Evolutionary conservation across 306 rosid genomes (phyloP).

Genomic region (Begonia loranthoides): DNA sequence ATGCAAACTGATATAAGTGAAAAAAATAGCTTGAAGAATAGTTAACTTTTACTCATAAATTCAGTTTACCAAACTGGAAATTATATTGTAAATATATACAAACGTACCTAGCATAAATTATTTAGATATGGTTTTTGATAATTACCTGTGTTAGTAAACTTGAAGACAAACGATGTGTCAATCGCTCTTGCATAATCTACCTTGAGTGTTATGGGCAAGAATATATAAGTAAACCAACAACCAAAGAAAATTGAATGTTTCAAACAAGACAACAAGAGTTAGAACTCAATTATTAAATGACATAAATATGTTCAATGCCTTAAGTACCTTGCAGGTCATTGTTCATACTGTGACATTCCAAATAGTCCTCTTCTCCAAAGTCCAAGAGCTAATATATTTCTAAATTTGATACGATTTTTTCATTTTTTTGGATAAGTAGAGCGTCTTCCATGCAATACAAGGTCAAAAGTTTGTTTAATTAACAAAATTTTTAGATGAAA

Average conservation of each 20-base stretch:
- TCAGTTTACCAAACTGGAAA: too few relatives aligned
- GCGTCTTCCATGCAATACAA: background rate
- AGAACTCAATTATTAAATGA: background rate
- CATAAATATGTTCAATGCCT: background rate
- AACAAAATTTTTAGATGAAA: conserved; percentile 9
- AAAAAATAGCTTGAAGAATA: too few relatives aligned
- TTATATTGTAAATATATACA: too few relatives aligned
- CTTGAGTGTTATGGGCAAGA: conserved; percentile 46
- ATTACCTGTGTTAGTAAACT: conserved; percentile 27
- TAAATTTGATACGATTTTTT: conserved; percentile 18
- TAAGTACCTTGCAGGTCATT: conserved; percentile 63
- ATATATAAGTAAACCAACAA: conserved; percentile 10
- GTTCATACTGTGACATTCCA: conserved; percentile 78
- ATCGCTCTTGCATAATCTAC: conserved; percentile 59
- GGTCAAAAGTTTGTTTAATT: background rate
- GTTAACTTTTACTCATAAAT: too few relatives aligned
- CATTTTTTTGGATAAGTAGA: conserved; percentile 5
- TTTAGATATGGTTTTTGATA: conserved; percentile 57
- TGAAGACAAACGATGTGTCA: conserved; percentile 73
- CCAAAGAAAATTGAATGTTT: conserved; percentile 1
- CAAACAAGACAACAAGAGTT: too few relatives aligned
- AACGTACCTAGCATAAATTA: conserved; percentile 74
- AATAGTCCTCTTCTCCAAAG: conserved; percentile 42
- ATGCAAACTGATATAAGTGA: too few relatives aligned
- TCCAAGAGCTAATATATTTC: conserved; percentile 55